These are phyloP conservation scores for Penicillium fimorum DNA, from an alignment of 495 filamentous ascomycete genomes.

Conservation along the genomic window DNA sequence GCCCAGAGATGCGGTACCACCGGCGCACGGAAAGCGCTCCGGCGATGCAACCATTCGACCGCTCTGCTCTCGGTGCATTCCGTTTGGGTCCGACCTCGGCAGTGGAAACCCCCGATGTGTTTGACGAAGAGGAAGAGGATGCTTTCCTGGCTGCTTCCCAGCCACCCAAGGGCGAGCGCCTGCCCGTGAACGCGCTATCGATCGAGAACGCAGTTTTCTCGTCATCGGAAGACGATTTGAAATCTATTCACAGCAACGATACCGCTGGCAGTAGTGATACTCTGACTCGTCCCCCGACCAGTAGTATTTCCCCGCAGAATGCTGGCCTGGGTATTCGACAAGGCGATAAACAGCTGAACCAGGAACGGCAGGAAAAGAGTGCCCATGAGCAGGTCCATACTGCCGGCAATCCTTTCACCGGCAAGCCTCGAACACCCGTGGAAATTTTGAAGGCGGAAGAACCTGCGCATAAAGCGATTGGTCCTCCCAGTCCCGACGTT, in stretches of 20 bases:
- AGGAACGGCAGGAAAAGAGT: slow-evolving; percentile 3
- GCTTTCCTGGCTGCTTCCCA: slow-evolving; percentile 49
- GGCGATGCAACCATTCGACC: slow-evolving; percentile 79
- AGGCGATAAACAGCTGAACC: slow-evolving; percentile 5
- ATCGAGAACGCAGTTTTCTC: slow-evolving; percentile 6
- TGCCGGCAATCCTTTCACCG: slow-evolving; percentile 24
- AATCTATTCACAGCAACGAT: slow-evolving; percentile 41
- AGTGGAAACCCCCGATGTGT: slow-evolving; percentile 78
- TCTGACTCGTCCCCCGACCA: slow-evolving; percentile 34
- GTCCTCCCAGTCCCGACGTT: slow-evolving; percentile 41
- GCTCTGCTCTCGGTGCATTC: slow-evolving; percentile 59
- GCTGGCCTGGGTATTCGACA: slow-evolving; percentile 52
- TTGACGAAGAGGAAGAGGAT: slow-evolving; percentile 94
- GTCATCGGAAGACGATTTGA: slow-evolving; percentile 23
- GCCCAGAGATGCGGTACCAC: slow-evolving; percentile 86
- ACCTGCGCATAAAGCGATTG: slow-evolving; percentile 21
- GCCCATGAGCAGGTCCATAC: slow-evolving; percentile 18
- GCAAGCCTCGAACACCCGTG: slow-evolving; percentile 24
- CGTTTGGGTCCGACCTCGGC: slow-evolving; percentile 65
- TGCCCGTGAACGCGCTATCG: neutral
- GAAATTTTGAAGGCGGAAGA: slow-evolving; percentile 37
- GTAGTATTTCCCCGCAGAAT: slow-evolving; percentile 31
- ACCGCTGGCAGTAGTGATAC: slow-evolving; percentile 40
- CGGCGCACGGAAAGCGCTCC: slow-evolving; percentile 91
- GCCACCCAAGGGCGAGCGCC: slow-evolving; percentile 22